These are phyloP conservation scores for Calycina marina DNA, from an alignment of 2,329 filamentous ascomycete genomes.

Conservation along the genomic window DNA sequence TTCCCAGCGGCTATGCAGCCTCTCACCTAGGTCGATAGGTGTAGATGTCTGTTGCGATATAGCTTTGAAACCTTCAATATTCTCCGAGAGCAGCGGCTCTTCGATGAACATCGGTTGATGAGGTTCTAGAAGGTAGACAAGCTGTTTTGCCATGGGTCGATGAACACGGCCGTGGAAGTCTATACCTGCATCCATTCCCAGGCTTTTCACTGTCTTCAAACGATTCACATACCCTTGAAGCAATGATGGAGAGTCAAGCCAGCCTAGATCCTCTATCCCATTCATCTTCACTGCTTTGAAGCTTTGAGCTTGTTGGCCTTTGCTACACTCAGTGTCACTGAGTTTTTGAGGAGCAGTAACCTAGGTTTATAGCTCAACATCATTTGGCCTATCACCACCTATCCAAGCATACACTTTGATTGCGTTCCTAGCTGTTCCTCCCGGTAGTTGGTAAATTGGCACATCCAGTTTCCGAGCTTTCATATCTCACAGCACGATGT, in stretches of 20 bases:
- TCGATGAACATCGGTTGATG: conserved; percentile 63
- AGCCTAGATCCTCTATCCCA: conserved; percentile 59
- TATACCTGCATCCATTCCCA: conserved; percentile 59
- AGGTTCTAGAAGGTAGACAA: conserved; percentile 51
- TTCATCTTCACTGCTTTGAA: conserved; percentile 67
- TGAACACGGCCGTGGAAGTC: conserved; percentile 70
- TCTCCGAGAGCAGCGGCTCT: conserved; percentile 57
- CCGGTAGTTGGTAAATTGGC: conserved; percentile 59
- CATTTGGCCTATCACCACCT: conserved; percentile 54
- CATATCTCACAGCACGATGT: conserved; percentile 69
- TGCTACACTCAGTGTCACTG: conserved; percentile 24
- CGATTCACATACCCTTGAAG: conserved; percentile 51
- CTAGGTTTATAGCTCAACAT: conserved; percentile 48
- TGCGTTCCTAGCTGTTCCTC: conserved; percentile 57
- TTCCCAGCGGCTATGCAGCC: conserved; percentile 60
- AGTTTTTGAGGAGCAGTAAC: conserved; percentile 11
- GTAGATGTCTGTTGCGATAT: conserved; percentile 39
- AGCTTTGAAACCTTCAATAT: conserved; percentile 41
- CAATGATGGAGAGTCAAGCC: conserved; percentile 56
- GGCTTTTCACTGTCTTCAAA: conserved; percentile 50
- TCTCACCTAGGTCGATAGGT: conserved; percentile 59
- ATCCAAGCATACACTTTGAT: conserved; percentile 68
- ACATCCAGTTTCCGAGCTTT: conserved; percentile 51
- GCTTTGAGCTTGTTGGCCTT: conserved; percentile 42
- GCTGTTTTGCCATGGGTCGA: conserved; percentile 68